These are phyloP conservation scores for Kentomonas sorsogonicus DNA, from an alignment of 208 protist species.

Conservation along the genomic window DNA sequence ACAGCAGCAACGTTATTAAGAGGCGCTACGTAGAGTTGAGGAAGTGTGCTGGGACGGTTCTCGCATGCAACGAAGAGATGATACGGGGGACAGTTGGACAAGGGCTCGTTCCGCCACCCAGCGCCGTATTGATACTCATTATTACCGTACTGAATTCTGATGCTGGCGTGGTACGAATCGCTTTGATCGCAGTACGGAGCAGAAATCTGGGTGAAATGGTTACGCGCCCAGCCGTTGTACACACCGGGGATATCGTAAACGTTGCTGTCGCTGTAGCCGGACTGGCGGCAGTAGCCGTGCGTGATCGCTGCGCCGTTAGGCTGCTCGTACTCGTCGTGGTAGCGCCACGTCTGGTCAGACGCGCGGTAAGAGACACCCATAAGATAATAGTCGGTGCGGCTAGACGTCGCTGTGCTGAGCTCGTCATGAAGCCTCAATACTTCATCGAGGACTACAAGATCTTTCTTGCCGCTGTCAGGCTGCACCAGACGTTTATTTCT, in stretches of 20 bases:
- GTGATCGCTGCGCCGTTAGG: too few species aligned
- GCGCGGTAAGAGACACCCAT: too few species aligned
- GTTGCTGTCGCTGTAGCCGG: slow-evolving; percentile 18
- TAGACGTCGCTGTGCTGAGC: too few species aligned
- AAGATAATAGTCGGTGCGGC: too few species aligned
- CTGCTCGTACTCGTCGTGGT: too few species aligned
- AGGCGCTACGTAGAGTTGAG: neutral
- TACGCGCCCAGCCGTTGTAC: neutral
- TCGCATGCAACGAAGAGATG: neutral
- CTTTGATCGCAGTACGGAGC: neutral
- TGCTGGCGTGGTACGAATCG: neutral
- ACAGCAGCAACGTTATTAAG: too few species aligned
- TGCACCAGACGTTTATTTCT: too few species aligned
- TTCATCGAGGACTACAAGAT: too few species aligned
- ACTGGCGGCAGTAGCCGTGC: slow-evolving; percentile 57
- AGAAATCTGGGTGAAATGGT: neutral
- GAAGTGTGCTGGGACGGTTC: neutral
- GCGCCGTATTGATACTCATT: neutral
- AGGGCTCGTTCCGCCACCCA: neutral
- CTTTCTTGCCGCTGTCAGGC: too few species aligned
- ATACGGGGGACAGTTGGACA: neutral
- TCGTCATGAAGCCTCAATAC: too few species aligned
- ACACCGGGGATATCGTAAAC: neutral
- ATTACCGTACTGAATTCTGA: too few species aligned
- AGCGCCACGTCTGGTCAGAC: too few species aligned